Percentiles rank a stretch among this genome's conserved stretches.
Conservation (phyloP, 2,329 filamentous ascomycete genomes). For the Aspergillus brunneoviolaceus region DNA sequence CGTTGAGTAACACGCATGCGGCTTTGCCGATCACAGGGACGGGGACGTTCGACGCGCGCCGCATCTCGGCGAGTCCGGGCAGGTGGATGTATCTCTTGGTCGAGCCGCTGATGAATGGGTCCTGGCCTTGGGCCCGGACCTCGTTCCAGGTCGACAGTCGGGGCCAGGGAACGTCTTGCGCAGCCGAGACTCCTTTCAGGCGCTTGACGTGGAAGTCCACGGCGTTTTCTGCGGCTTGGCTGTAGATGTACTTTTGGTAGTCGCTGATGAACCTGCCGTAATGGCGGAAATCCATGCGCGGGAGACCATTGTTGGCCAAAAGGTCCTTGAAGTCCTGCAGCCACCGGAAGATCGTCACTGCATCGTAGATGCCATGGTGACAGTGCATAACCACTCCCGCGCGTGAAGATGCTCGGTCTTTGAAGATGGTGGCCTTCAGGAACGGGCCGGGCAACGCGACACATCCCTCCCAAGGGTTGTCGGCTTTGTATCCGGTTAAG, state of each 20-base stretch:
- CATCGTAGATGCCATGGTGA: constrained; percentile 3
- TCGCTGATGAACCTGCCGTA: background rate
- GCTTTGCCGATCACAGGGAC: background rate
- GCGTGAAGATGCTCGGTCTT: background rate
- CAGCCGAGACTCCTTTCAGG: background rate
- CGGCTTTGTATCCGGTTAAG: background rate
- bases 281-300: background rate
- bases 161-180: background rate
- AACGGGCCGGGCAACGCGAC: background rate
- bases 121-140: background rate
- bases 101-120: background rate
- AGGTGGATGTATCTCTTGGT: background rate
- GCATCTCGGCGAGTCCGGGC: background rate
- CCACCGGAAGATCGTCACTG: background rate
- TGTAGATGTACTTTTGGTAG: background rate
- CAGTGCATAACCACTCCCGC: background rate
- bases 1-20: constrained; percentile 1
- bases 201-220: constrained; percentile 3
- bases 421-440: constrained; percentile 1
- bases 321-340: background rate
- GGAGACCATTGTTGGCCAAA: background rate
- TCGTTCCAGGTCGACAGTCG: background rate
- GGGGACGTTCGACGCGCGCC: background rate
- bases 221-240: background rate
- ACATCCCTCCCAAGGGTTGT: background rate